Base-by-base conservation (phyloP, 371 early-diverging fungal species). In the Umbelopsis sp. region DNA sequence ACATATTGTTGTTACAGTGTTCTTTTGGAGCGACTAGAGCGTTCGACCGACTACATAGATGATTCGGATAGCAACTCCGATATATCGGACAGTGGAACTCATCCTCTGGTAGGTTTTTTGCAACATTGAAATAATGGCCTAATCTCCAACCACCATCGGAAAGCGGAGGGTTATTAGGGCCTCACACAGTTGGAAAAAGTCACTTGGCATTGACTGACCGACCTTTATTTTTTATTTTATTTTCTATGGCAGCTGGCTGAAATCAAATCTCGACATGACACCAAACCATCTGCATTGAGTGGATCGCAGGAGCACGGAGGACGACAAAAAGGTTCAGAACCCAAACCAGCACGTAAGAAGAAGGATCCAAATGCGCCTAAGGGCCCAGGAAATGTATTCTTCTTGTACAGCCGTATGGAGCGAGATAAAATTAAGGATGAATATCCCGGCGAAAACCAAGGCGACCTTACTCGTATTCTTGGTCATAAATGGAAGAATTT, bases 351-450 rank as follows among this genome's bases (percentile, higher is more conserved):
- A 44, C 74, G 74, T 37, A 79, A 76, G 64, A 79, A 80, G 50
- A 78, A 75, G 46, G 89, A 89, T 70, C 89, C 89, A 6, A 85
- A 86, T 68, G 89, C 89, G 38, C 89, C 89, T 14, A 84, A 83
- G 70, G 76, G 87, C 25, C 86, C 87, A 14, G 82, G 86, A 16
- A 89, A 89, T 65, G 89, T 86, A 4, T 89, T 86, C 72, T 85
- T 87, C 70, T 72, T 86, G 37, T 89, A 80, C 63, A 86, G 87
- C 69, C 83, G 87, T 51, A 48, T 81, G 68, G 78, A 82, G 69
- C 78, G 87, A 29, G 82, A 81, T 50, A 79, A 82, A 50, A 72
- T 87, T 24, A 86, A 81, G 70, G 82, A 84, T 50, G 78, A 85
- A 37, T 66, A 84, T 50, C 80, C 80, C 52, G 81, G 76, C 51